Conservation (phyloP, 2,329 filamentous ascomycete genomes). For the Myrmaecium sp. region DNA sequence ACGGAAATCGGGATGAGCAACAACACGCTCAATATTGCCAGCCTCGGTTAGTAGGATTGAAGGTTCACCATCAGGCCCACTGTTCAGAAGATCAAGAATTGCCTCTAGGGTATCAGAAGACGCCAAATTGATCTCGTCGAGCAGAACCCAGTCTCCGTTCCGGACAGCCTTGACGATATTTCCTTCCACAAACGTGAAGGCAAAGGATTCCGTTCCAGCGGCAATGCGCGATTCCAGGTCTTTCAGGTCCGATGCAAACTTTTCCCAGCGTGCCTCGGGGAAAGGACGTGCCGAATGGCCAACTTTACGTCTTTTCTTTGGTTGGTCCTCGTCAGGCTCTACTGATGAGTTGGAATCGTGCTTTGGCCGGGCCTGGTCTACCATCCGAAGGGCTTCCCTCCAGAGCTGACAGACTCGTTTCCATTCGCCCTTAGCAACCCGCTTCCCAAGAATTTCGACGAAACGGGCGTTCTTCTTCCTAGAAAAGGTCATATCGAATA, state of each 20-base stretch:
- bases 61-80: slow-evolving; percentile 52
- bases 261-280: slow-evolving; percentile 60
- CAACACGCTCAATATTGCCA: slow-evolving; percentile 77
- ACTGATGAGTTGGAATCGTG: slow-evolving; percentile 24
- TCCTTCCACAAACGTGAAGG: slow-evolving; percentile 91
- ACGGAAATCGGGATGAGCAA: slow-evolving; percentile 81
- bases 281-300: slow-evolving; percentile 32
- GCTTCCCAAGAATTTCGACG: slow-evolving; percentile 62
- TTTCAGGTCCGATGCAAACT: slow-evolving; percentile 56
- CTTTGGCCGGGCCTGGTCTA: slow-evolving; percentile 37
- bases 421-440: slow-evolving; percentile 72
- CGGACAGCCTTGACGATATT: slow-evolving; percentile 91
- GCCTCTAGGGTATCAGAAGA: slow-evolving; percentile 90
- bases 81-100: slow-evolving; percentile 70
- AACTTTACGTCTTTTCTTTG: slow-evolving; percentile 53
- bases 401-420: slow-evolving; percentile 69
- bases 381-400: slow-evolving; percentile 80
- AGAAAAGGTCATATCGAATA: slow-evolving; percentile 80
- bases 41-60: slow-evolving; percentile 86
- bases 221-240: slow-evolving; percentile 69
- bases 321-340: slow-evolving; percentile 38
- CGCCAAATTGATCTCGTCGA: slow-evolving; percentile 95
- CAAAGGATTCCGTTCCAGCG: slow-evolving; percentile 57
- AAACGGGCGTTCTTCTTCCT: slow-evolving; percentile 69
- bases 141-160: slow-evolving; percentile 90